Evolutionary conservation across 257 asterid genomes (phyloP).

Genomic region (Echites panduratus): DNA sequence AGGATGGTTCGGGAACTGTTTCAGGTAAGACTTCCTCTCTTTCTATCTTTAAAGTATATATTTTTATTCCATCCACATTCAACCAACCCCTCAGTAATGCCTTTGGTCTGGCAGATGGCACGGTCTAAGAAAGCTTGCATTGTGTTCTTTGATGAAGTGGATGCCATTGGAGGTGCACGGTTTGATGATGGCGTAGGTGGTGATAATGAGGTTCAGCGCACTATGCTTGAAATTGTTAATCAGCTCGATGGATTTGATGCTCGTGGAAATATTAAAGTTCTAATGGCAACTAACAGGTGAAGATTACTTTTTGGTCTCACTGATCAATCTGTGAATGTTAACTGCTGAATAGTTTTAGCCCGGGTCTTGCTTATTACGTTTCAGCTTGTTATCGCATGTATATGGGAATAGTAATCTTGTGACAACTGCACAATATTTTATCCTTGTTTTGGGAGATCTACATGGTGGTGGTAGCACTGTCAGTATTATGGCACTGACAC

Average conservation of each 20-base stretch:
- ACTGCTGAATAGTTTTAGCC: neutral
- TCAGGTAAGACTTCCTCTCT: conserved; percentile 45
- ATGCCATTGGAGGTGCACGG: conserved; percentile 97
- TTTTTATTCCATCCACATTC: neutral
- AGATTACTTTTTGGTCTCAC: neutral
- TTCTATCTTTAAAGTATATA: neutral
- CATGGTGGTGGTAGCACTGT: neutral
- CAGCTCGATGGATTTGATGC: conserved; percentile 99
- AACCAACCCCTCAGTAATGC: neutral
- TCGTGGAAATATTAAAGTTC: conserved; percentile 94
- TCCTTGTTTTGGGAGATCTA: neutral
- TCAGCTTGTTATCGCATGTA: neutral
- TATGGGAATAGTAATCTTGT: neutral
- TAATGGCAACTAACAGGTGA: conserved; percentile 97
- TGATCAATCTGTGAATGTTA: neutral
- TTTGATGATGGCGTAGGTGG: conserved; percentile 99
- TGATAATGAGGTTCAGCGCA: conserved; percentile 96
- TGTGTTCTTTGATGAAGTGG: conserved; percentile 92
- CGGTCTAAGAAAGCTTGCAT: conserved; percentile 98
- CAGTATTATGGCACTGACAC: too few species aligned
- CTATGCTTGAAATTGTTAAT: conserved; percentile 97
- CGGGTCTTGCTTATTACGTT: neutral
- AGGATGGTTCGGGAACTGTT: conserved; percentile 98
- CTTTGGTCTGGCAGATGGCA: conserved; percentile 65
- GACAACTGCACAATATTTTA: neutral